These are phyloP conservation scores for Colletotrichum endophyticum DNA, from an alignment of 2,329 filamentous ascomycete species.

Conservation along the genomic window DNA sequence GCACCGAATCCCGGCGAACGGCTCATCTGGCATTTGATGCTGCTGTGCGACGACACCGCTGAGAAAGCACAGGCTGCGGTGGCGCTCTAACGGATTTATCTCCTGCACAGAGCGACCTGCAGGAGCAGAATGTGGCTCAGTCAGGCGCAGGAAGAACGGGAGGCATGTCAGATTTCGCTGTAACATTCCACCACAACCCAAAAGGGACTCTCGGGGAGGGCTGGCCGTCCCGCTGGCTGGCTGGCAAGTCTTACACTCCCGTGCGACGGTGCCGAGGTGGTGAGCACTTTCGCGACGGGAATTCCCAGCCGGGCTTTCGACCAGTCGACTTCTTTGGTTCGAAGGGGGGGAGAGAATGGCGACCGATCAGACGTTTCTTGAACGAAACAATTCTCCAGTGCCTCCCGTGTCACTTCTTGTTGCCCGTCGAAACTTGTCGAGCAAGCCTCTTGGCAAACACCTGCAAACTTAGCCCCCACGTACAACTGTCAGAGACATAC, in stretches of 20 bases:
- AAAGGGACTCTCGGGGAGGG: background rate
- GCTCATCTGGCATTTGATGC: slow-evolving; percentile 10
- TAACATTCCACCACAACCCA: background rate
- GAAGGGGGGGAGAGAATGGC: background rate
- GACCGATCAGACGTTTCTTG: background rate
- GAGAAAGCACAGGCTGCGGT: background rate
- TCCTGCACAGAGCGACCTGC: background rate
- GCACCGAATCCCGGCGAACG: slow-evolving; percentile 5
- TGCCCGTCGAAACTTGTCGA: background rate
- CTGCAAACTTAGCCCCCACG: background rate
- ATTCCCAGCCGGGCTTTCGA: background rate
- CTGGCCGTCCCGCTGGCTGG: background rate
- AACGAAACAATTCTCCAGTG: background rate
- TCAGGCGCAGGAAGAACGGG: background rate
- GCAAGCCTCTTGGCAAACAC: background rate
- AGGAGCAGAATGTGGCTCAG: background rate
- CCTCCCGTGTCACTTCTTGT: background rate
- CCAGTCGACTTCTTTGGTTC: background rate
- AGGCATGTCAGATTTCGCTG: background rate
- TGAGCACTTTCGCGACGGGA: slow-evolving; percentile 1
- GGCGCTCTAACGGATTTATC: background rate
- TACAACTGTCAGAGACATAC: background rate
- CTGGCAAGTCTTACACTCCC: slow-evolving; percentile 2
- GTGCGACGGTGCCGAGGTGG: slow-evolving; percentile 4
- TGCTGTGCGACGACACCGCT: background rate